Conservation (phyloP, 2,329 filamentous ascomycete genomes). For the Clarireedia hainanense region DNA sequence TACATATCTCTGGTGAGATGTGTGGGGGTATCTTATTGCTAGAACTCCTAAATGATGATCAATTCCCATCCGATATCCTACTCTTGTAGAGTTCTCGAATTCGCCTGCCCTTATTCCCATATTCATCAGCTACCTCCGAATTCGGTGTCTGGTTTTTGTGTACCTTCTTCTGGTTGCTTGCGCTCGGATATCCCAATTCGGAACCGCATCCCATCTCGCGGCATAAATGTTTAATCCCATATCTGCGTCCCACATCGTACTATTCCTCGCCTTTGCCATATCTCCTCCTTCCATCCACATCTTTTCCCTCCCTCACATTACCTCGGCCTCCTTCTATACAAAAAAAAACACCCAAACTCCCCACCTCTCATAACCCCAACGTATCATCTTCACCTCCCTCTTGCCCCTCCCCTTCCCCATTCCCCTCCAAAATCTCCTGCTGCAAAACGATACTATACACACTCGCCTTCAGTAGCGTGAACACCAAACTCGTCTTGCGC, state of each 20-base stretch:
- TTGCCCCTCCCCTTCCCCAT: neutral
- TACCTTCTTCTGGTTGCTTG: neutral
- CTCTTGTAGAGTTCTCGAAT: neutral
- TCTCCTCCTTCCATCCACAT: too few relatives aligned
- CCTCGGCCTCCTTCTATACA: too few relatives aligned
- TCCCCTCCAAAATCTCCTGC: conserved; percentile 67
- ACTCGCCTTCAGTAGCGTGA: conserved; percentile 92
- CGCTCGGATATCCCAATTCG: neutral
- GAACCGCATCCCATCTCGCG: neutral
- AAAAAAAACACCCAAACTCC: neutral
- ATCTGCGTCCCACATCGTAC: neutral
- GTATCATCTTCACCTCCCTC: neutral
- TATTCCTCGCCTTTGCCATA: neutral
- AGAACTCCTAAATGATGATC: neutral
- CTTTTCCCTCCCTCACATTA: too few relatives aligned
- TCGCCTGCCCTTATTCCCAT: neutral
- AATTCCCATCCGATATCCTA: neutral
- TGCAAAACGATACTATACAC: conserved; percentile 98
- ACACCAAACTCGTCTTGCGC: conserved; percentile 89
- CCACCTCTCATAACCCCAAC: neutral
- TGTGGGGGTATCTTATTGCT: neutral
- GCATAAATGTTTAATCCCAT: neutral
- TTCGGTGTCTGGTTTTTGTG: too few relatives aligned
- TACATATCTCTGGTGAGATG: neutral
- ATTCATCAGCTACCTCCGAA: neutral